phyloP scores from a whole-genome alignment of 2,329 filamentous ascomycete genomes.

The Venturiaceae sp. region DNA sequence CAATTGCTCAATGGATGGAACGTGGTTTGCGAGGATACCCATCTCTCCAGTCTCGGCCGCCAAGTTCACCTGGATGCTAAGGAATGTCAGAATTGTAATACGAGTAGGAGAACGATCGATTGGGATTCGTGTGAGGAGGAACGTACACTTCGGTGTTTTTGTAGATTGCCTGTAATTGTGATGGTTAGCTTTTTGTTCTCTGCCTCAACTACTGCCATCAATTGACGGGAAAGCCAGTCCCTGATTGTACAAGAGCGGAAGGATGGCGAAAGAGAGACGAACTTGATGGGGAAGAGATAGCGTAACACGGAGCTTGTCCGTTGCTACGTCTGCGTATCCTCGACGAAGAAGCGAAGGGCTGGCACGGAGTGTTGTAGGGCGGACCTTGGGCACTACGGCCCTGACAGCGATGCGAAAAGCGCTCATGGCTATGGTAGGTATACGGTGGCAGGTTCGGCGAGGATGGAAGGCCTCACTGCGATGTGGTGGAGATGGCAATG shows the following conservation, averaged over 20 bases:
- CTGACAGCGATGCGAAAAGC: conserved; percentile 77
- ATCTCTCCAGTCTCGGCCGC: conserved; percentile 97
- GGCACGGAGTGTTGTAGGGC: conserved; percentile 65
- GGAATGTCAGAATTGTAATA: conserved; percentile 17
- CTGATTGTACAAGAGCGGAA: not conserved
- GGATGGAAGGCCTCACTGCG: not conserved
- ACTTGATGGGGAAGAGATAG: conserved; percentile 97
- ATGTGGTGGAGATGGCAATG: conserved; percentile 2
- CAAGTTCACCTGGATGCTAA: conserved; percentile 95
- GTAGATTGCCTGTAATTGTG: conserved; percentile 50
- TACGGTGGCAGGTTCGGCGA: not conserved
- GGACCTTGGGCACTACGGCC: conserved; percentile 68
- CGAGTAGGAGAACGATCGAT: conserved; percentile 14
- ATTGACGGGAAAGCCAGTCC: not conserved
- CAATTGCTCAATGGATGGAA: conserved; percentile 97
- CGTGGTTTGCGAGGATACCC: conserved; percentile 98
- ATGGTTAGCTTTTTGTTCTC: conserved; percentile 17
- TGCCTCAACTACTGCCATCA: conserved; percentile 3
- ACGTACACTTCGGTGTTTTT: conserved; percentile 63
- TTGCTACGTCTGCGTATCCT: conserved; percentile 61
- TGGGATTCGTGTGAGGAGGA: conserved; percentile 11
- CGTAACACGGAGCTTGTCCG: conserved; percentile 82
- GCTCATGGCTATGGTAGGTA: conserved; percentile 56
- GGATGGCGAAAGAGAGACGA: conserved; percentile 30
- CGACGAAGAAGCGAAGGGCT: conserved; percentile 53